Evolutionary conservation across 495 filamentous ascomycete genomes (phyloP), one percentile per base, ranked within the genome.

Genomic region (Penicillium tannophilum): DNA sequence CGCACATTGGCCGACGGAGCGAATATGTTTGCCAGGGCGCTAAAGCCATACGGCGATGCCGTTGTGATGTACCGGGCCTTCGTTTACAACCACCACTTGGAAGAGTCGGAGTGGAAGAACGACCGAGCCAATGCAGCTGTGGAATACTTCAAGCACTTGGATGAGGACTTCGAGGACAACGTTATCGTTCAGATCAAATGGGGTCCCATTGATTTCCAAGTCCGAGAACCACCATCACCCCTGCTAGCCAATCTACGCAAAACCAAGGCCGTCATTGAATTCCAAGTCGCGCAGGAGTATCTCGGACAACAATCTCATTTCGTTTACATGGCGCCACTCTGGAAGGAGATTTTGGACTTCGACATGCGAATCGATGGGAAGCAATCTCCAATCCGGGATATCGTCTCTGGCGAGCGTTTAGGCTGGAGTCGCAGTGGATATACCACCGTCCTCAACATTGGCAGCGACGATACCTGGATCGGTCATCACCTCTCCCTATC

Each of bases 171-270:
- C 47, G 83, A 86, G 24, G 82, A 87, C 54, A 91, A 90, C 61
- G 86, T 90, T 0, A 78, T 89, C 0, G 74, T 90, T 6, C 88
- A 91, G 60, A 86, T 90, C 67, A 91, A 91, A 71, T 88, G 84
- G 58, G 88, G 88, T 0, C 86, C 87, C 0, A 90, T 90, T 62
- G 88, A 91, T 67, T 91, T 91, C 73, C 88, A 91, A 64, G 85
- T 89, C 24, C 84, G 87, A 39, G 88, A 91, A 71, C 84, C 88
- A 1, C 62, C 76, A 1, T 89, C 86, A n/a, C 87, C 88, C 0
- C 71, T 91, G 11, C 89, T 91, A 58, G 80, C 85, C n/a, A 80
- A 88, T 62, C 61, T 90, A 9, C 66, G 63, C 44, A 70, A 85
- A 26, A 90, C 87, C 1, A 79, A 71, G 52, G 73, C 75, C 3